Percentiles rank a stretch among this genome's conserved stretches.
Conservation (phyloP, 495 filamentous ascomycete species). For the Neurospora hispaniola region DNA sequence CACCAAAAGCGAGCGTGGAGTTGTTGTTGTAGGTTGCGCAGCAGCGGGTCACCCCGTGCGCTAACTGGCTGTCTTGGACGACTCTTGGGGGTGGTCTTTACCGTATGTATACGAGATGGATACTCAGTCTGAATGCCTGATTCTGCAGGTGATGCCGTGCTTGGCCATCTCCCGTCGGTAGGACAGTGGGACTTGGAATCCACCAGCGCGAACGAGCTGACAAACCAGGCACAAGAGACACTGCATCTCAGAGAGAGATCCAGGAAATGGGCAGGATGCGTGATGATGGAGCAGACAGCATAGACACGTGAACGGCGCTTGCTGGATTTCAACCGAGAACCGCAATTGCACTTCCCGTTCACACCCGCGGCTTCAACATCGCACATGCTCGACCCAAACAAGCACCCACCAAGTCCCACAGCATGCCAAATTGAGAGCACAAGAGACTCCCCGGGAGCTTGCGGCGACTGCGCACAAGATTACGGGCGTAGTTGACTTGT, state of each 20-base stretch:
- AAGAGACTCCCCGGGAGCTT: not conserved
- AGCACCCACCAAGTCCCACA: not conserved
- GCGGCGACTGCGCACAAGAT: not conserved
- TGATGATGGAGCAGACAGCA: not conserved
- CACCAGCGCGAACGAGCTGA: not conserved
- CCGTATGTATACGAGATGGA: not conserved
- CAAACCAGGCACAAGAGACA: not conserved
- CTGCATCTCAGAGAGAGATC: not conserved
- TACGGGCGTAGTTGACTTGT: not conserved
- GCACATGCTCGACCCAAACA: not conserved
- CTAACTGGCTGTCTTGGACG: not conserved
- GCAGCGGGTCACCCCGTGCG: not conserved
- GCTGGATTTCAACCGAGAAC: not conserved
- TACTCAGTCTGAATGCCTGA: not conserved
- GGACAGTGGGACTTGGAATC: not conserved
- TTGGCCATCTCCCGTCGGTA: not conserved
- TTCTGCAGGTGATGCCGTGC: not conserved
- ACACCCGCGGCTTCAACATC: not conserved
- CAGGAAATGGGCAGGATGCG: not conserved
- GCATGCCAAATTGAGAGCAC: not conserved
- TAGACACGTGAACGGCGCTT: not conserved
- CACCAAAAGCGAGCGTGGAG: not conserved
- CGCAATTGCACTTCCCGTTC: not conserved
- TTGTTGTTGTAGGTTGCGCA: not conserved
- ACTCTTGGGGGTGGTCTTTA: not conserved